Evolutionary conservation across 2,329 filamentous ascomycete species (phyloP).

Genomic region (Dothistroma pini): DNA sequence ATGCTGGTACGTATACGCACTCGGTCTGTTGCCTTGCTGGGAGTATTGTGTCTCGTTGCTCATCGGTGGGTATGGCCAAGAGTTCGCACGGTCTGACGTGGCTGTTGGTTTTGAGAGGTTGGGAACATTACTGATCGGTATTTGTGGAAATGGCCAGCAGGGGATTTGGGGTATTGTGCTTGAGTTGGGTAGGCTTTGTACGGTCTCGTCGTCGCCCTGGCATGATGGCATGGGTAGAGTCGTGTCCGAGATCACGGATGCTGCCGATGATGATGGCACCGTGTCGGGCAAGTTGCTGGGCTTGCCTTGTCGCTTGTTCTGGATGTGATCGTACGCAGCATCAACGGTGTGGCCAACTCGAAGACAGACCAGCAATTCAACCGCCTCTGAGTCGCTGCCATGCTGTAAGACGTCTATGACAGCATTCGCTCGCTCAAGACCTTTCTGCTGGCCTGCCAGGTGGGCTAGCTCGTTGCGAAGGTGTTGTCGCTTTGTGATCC

Average conservation of each 20-base stretch:
- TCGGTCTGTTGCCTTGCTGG: background rate
- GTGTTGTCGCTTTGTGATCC: conserved; percentile 24
- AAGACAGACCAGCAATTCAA: conserved; percentile 21
- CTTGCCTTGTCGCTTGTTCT: background rate
- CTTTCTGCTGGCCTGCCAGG: conserved; percentile 5
- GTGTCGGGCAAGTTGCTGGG: background rate
- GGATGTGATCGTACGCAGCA: conserved; percentile 5
- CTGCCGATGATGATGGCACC: background rate
- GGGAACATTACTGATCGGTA: background rate
- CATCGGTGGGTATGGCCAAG: background rate
- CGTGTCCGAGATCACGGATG: background rate
- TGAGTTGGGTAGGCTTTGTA: background rate
- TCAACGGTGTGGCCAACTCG: conserved; percentile 22
- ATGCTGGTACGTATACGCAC: too few species aligned
- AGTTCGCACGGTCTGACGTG: background rate
- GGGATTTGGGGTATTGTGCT: background rate
- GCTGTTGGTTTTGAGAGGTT: background rate
- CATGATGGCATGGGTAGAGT: background rate
- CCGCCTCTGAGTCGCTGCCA: conserved; percentile 22
- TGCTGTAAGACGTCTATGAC: conserved; percentile 20
- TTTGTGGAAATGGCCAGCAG: background rate
- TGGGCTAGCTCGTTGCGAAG: conserved; percentile 19
- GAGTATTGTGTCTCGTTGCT: background rate
- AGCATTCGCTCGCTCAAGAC: conserved; percentile 13
- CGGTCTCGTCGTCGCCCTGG: background rate